phyloP scores from a whole-genome alignment of 2,329 filamentous ascomycete genomes.

The Pestalotiopsis sp. region DNA sequence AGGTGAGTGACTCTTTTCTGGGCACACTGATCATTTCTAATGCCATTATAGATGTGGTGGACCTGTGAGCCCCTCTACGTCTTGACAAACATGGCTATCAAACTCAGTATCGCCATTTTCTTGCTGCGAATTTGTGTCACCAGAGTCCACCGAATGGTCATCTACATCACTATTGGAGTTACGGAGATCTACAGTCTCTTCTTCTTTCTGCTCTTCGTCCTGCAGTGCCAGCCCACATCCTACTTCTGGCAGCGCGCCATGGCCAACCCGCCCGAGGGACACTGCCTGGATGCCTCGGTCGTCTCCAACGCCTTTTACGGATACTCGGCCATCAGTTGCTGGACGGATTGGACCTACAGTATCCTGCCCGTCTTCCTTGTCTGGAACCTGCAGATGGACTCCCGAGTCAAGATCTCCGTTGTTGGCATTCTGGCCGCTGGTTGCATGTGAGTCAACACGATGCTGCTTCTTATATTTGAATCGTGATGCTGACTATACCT shows the following conservation, averaged over 20 bases:
- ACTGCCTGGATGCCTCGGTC: conserved; percentile 32
- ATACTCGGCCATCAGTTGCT: conserved; percentile 41
- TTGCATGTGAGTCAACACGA: conserved; percentile 33
- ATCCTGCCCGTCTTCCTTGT: conserved; percentile 44
- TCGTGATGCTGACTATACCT: background rate
- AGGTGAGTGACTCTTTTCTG: conserved; percentile 24
- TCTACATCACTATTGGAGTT: conserved; percentile 32
- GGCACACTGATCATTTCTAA: background rate
- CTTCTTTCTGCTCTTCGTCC: conserved; percentile 41
- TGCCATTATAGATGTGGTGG: conserved; percentile 36
- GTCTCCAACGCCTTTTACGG: conserved; percentile 35
- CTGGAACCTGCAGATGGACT: conserved; percentile 43
- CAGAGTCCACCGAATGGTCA: conserved; percentile 31
- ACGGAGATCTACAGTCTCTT: conserved; percentile 37
- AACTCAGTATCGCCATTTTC: conserved; percentile 43
- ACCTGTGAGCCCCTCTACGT: conserved; percentile 46
- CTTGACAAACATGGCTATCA: conserved; percentile 37
- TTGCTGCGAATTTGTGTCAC: conserved; percentile 38
- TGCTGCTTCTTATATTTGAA: background rate
- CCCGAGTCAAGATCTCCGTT: conserved; percentile 40
- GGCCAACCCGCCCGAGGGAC: conserved; percentile 28
- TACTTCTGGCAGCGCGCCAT: conserved; percentile 41
- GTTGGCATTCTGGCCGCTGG: conserved; percentile 34
- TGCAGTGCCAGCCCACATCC: conserved; percentile 42
- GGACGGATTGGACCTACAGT: conserved; percentile 42